Base-by-base conservation (phyloP, 208 protist genomes). In the Leptomonas seymouri region DNA sequence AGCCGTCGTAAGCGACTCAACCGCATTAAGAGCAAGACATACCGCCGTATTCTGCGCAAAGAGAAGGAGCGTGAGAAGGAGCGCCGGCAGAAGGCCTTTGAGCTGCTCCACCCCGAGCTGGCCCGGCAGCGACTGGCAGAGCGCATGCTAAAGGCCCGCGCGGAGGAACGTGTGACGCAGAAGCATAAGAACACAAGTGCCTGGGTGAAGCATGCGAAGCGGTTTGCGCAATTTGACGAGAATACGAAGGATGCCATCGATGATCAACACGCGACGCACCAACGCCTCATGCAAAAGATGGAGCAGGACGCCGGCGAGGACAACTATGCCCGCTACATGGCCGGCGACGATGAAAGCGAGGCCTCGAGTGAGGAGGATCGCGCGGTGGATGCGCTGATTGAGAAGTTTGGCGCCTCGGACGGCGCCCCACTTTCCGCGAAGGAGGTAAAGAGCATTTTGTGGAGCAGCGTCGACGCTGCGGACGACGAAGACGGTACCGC, bases 11-110 rank as follows among this genome's bases (percentile, higher is more conserved):
- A 89, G 66, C 88, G 94, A 16, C 77, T 97, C 41, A 97, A 97
- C 63, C 73, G 82, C n/a, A 97, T 97, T 74, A 97, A 97, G 67
- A 95, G 89, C 58, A 97, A 97, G 70, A 95, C 91, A 23, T 97
- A 97, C 80, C 85, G 92, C 27, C 89, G 94, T 58, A 97, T 97
- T 42, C 74, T 94, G 20, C 89, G 94, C 28, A 95, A 96, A 72
- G 94, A 97, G 61, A 93, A 96, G 79, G 91, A 97, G 6, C 78
- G 88, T 0, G 94, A 96, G 60, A 80, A 81, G 68, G 90, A 97
- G 49, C 78, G 85, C 14, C 82, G 83, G 27, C 74, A 95, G 48
- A 91, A 87, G 57, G 88, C 89, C 14, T 91, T 95, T 73, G 90
- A 94, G 74, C 58, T 97, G 20, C 81, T 97, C 9, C 82, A 97